Percentiles rank a stretch among this genome's conserved stretches.
These are phyloP conservation scores for Petunia secreta DNA, from an alignment of 257 asterid species.

Conservation along the genomic window DNA sequence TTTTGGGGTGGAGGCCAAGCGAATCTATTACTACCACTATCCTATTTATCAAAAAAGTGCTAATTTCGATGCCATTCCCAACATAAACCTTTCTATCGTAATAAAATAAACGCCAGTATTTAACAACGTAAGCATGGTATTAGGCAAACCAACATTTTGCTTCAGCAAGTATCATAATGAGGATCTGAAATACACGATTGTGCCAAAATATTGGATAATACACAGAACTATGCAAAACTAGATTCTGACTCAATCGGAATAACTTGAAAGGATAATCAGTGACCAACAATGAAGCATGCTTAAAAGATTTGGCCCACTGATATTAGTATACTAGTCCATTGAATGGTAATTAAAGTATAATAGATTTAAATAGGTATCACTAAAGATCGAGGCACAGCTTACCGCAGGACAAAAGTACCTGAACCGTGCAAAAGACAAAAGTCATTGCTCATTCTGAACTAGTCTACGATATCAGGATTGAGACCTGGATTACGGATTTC, in stretches of 20 bases:
- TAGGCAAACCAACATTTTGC: constrained; percentile 9
- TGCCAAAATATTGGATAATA: not conserved
- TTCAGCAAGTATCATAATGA: not conserved
- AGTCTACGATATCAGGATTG: not conserved
- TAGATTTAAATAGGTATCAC: not conserved
- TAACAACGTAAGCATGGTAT: not conserved
- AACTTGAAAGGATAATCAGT: constrained; percentile 1
- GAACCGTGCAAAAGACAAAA: constrained; percentile 3
- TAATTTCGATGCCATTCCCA: not conserved
- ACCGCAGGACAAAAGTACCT: not conserved
- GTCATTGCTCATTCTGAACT: not conserved
- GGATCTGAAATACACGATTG: not conserved
- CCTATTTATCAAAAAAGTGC: too few relatives aligned
- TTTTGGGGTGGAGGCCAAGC: too few relatives aligned
- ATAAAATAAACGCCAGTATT: not conserved
- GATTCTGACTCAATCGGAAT: not conserved
- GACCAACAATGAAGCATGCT: not conserved
- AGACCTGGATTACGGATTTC: not conserved
- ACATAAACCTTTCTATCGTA: not conserved
- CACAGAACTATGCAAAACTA: constrained; percentile 10
- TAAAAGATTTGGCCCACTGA: constrained; percentile 1
- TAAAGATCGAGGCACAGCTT: not conserved
- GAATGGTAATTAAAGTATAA: constrained; percentile 1
- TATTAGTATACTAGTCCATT: not conserved
- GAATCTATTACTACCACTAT: too few relatives aligned